phyloP scores from a whole-genome alignment of 768 basidiomycete genomes.

The Boletus subparvulus region DNA sequence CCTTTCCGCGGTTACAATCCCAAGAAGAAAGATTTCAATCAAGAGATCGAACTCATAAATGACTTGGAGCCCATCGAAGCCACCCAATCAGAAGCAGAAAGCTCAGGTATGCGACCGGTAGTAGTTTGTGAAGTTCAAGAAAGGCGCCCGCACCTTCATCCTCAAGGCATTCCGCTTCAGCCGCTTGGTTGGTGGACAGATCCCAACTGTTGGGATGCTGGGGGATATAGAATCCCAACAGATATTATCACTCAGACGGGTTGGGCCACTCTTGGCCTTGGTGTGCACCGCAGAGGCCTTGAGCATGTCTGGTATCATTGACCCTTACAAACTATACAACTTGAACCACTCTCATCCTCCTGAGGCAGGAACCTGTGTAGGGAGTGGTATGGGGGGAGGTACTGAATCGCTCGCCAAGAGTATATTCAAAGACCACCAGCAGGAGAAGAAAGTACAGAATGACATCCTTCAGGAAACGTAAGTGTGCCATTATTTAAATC shows the following conservation, averaged over 20 bases:
- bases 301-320: constrained; percentile 94
- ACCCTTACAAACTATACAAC: constrained; percentile 97
- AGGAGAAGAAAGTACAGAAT: constrained; percentile 97
- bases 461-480: constrained; percentile 98
- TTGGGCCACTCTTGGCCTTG: constrained; percentile 85
- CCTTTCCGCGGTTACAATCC: constrained; percentile 98
- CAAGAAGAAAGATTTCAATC: constrained; percentile 95
- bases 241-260: constrained; percentile 96
- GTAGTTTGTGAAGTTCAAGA: constrained; percentile 99
- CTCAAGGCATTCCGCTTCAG: constrained; percentile 96
- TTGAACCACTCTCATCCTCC: constrained; percentile 96
- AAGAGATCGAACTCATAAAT: constrained; percentile 94
- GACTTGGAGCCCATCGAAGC: constrained; percentile 97
- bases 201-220: constrained; percentile 96
- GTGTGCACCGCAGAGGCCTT: constrained; percentile 94
- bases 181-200: constrained; percentile 91
- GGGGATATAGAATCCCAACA: constrained; percentile 93
- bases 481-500: constrained; percentile 26
- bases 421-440: constrained; percentile 99
- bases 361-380: constrained; percentile 90
- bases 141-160: constrained; percentile 87
- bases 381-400: constrained; percentile 99
- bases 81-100: constrained; percentile 84
- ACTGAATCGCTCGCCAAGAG: constrained; percentile 84
- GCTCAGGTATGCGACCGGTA: constrained; percentile 95